Conservation (phyloP, 352 stramenopile species). For the Globisporangium uncinulatum region DNA sequence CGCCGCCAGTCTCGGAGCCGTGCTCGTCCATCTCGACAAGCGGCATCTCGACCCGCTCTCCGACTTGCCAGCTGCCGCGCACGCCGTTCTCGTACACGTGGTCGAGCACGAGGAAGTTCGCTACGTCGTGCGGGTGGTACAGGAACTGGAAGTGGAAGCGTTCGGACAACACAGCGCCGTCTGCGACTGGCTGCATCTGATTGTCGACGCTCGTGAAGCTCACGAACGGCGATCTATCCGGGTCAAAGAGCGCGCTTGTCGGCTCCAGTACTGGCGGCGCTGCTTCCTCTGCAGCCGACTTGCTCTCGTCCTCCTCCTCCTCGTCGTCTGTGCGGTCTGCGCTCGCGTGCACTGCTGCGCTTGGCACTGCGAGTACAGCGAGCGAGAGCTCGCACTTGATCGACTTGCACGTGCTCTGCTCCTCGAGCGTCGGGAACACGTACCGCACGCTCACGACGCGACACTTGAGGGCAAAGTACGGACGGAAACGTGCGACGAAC, state of each 20-base stretch:
- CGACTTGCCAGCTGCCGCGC: constrained; percentile 56
- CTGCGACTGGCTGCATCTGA: constrained; percentile 28
- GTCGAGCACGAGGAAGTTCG: constrained; percentile 84
- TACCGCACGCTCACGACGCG: constrained; percentile 72
- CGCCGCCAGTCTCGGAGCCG: constrained; percentile 47
- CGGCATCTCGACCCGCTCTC: constrained; percentile 70
- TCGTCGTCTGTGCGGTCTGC: not conserved
- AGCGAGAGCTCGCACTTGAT: constrained; percentile 72
- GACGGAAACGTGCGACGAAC: constrained; percentile 46
- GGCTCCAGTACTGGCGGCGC: constrained; percentile 5
- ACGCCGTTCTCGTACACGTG: constrained; percentile 77
- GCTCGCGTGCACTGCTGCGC: constrained; percentile 19
- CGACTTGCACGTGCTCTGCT: constrained; percentile 49
- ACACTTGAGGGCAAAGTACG: constrained; percentile 71
- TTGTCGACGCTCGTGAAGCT: constrained; percentile 65
- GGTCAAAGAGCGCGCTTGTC: constrained; percentile 24
- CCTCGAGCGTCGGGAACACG: constrained; percentile 53
- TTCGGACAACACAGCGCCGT: constrained; percentile 24
- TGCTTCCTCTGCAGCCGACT: constrained; percentile 33
- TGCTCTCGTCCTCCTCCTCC: constrained; percentile 24
- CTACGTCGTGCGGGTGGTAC: constrained; percentile 74
- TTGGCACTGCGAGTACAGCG: constrained; percentile 52
- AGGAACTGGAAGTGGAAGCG: constrained; percentile 60
- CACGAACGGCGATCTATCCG: constrained; percentile 44
- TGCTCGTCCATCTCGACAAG: constrained; percentile 60